Base-by-base conservation (phyloP, 1,139 yeast genomes). In the Suhomyces wounanorum region DNA sequence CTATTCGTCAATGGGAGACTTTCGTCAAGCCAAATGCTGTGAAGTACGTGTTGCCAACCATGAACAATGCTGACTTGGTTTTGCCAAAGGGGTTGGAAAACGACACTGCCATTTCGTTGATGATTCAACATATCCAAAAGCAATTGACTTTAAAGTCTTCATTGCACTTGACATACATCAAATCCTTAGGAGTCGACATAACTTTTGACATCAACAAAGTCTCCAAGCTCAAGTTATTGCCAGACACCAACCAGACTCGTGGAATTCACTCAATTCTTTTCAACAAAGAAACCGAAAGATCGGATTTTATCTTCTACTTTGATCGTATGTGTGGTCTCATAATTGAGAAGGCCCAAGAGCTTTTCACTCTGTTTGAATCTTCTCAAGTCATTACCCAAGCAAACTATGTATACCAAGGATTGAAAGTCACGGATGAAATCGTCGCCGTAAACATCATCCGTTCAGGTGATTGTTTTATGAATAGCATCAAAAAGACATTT, bases 1-100 rank as follows among this genome's bases (percentile, higher is more conserved):
- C 92, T 30, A 79, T 94, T 58, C 78, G 82, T 55, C 99, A 94
- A 64, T 94, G 98, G 98, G 87, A 88, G 57, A 70, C 73, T 23
- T 92, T 86, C 67, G 99, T 94, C 36, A 94, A 92, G 65, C 99
- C 99, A 14, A 89, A 91, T 65, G 92, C 96, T 10, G 92, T 86
- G 21, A 73, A 83, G 44, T 82, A 79, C 59, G 86, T 94, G 21
- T 80, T 79, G 53, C 95, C 96, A 3, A 89, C 97, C 0, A 83
- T 87, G 85, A 73, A 79, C 49, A 77, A 78, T 53, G 97, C 99
- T 0, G 96, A 94, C 67, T 78, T 92, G 53, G 83, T 94, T 23
- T 82, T 94, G 26, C 98, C 99, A 1, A 77, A 96, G 41, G 96
- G 97, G 8, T 78, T 89, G 23, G 97, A 91, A 64, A 92, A 90